Evolutionary conservation across 495 filamentous ascomycete genomes (phyloP).

Genomic region (Hapsidospora chrysogenum): DNA sequence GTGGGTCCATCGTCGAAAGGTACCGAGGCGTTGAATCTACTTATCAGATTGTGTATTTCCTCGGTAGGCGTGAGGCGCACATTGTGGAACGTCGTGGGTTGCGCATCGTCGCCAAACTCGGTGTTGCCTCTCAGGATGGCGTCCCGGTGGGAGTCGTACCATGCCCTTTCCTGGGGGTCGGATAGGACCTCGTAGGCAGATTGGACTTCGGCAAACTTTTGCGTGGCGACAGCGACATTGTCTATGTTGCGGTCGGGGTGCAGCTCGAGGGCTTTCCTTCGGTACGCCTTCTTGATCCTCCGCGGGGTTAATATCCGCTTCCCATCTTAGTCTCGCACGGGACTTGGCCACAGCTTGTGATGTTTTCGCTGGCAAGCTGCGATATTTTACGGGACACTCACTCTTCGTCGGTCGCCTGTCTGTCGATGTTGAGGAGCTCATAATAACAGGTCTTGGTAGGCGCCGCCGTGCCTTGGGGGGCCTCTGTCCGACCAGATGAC

Average conservation of each 20-base stretch:
- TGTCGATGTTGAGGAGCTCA: slow-evolving; percentile 61
- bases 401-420: slow-evolving; percentile 68
- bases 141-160: slow-evolving; percentile 92
- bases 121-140: slow-evolving; percentile 55
- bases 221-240: slow-evolving; percentile 66
- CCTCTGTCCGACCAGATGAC: slow-evolving; percentile 34
- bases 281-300: slow-evolving; percentile 89
- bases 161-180: slow-evolving; percentile 86
- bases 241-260: slow-evolving; percentile 93
- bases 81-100: slow-evolving; percentile 40
- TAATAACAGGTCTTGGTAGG: slow-evolving; percentile 71
- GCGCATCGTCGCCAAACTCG: slow-evolving; percentile 19
- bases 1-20: slow-evolving; percentile 57
- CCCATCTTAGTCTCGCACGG: neutral
- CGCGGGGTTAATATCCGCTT: slow-evolving; percentile 5
- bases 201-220: slow-evolving; percentile 78
- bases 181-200: slow-evolving; percentile 89
- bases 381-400: too few relatives aligned
- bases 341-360: too few relatives aligned
- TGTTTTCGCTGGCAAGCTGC: too few relatives aligned
- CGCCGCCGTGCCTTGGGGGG: slow-evolving; percentile 4
- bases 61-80: slow-evolving; percentile 56
- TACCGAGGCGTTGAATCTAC: slow-evolving; percentile 57
- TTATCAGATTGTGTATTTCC: slow-evolving; percentile 56
- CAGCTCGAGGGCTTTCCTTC: slow-evolving; percentile 74